Conservation (phyloP, 1,284 basidiomycete species). For the Trichosporon sp. region DNA sequence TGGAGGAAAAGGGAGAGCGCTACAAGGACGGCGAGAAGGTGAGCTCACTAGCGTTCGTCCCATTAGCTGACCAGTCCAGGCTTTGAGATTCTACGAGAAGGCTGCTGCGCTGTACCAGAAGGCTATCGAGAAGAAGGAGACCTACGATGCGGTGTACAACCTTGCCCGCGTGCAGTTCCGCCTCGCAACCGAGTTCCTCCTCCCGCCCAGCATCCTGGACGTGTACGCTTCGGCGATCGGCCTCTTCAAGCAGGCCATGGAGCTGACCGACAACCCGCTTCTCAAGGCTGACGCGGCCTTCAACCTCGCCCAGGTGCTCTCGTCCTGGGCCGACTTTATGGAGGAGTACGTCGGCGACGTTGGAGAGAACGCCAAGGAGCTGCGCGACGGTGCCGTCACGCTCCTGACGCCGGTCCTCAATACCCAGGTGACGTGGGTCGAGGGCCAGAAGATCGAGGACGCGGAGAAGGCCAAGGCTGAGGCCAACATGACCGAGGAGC, state of each 20-base stretch:
- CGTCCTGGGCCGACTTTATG: conserved; percentile 35
- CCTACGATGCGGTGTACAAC: conserved; percentile 46
- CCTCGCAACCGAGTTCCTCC: conserved; percentile 39
- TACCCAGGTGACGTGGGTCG: conserved; percentile 32
- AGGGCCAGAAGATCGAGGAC: conserved; percentile 7
- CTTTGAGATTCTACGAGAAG: conserved; percentile 44
- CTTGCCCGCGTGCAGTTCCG: conserved; percentile 46
- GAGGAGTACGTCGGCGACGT: conserved; percentile 36
- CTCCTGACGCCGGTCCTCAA: conserved; percentile 34
- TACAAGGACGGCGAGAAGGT: conserved; percentile 48
- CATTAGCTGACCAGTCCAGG: conserved; percentile 23
- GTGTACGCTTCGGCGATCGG: conserved; percentile 25
- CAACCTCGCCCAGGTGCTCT: conserved; percentile 41
- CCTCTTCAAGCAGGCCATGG: conserved; percentile 33
- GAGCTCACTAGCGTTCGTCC: background rate
- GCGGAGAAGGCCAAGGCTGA: conserved; percentile 10
- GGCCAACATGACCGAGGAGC: conserved; percentile 10
- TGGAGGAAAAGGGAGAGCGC: conserved; percentile 49
- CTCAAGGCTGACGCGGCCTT: conserved; percentile 42
- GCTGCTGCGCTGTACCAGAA: conserved; percentile 43
- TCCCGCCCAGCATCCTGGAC: conserved; percentile 34
- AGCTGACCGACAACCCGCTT: conserved; percentile 22
- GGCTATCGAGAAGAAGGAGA: conserved; percentile 31
- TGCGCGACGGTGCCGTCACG: conserved; percentile 30
- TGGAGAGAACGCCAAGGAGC: conserved; percentile 19